Evolutionary conservation across 768 basidiomycete genomes (phyloP).

Genomic region (Leccinum boreale): DNA sequence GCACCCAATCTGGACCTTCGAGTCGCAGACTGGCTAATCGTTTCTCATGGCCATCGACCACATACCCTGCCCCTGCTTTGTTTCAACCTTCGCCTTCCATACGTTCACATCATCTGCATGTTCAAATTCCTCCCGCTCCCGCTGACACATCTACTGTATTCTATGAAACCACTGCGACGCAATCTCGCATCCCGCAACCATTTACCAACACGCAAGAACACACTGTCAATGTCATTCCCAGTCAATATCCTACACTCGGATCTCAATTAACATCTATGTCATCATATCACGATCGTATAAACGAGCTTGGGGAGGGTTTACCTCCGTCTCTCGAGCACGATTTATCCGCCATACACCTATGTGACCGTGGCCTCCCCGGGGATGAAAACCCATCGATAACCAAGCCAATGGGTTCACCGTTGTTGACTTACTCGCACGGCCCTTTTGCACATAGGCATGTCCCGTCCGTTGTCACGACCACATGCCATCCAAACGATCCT

Average conservation of each 20-base stretch:
- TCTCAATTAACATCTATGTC: constrained; percentile 34
- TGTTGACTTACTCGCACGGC: constrained; percentile 15
- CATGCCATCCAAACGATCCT: constrained; percentile 26
- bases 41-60: constrained; percentile 39
- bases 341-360: constrained; percentile 19
- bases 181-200: constrained; percentile 23
- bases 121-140: constrained; percentile 28
- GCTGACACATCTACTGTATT: constrained; percentile 58
- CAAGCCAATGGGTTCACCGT: constrained; percentile 8
- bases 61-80: constrained; percentile 46
- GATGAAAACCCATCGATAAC: constrained; percentile 4
- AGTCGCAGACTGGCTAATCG: constrained; percentile 35
- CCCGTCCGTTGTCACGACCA: constrained; percentile 47
- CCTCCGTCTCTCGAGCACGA: constrained; percentile 21
- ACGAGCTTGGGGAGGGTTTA: constrained; percentile 9
- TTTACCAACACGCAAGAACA: constrained; percentile 18
- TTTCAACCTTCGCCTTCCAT: constrained; percentile 40
- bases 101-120: constrained; percentile 31
- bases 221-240: constrained; percentile 21
- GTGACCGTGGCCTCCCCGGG: constrained; percentile 12
- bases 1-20: constrained; percentile 44
- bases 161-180: constrained; percentile 55
- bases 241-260: constrained; percentile 30
- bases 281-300: constrained; percentile 27
- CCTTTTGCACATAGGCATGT: constrained; percentile 45